Evolutionary conservation across 73 alveolate species (phyloP).

Genomic region (Uronychia setigera): DNA sequence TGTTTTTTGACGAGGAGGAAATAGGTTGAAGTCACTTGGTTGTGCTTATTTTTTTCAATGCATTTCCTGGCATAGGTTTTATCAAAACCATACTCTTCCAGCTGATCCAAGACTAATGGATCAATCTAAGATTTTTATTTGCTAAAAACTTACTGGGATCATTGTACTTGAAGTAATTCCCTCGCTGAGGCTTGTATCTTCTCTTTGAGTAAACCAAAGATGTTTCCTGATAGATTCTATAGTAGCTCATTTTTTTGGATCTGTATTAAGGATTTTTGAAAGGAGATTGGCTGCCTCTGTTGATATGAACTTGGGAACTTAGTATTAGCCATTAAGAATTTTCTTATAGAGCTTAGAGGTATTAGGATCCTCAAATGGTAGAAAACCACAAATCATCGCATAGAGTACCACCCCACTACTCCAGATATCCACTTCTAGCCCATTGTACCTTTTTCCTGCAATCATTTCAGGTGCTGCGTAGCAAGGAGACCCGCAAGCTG

Average conservation of each 20-base stretch:
- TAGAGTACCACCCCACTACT: constrained; percentile 85
- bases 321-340: constrained; percentile 72
- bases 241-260: constrained; percentile 85
- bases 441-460: constrained; percentile 72
- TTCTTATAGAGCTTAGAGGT: constrained; percentile 78
- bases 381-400: constrained; percentile 89
- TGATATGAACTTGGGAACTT: constrained; percentile 73
- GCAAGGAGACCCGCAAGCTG: constrained; percentile 75
- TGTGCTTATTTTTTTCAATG: constrained; percentile 93
- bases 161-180: background rate
- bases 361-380: constrained; percentile 87
- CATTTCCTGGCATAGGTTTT: constrained; percentile 85
- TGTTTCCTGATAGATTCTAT: constrained; percentile 66
- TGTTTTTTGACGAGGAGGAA: constrained; percentile 83
- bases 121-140: constrained; percentile 31
- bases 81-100: constrained; percentile 64
- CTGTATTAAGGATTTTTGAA: constrained; percentile 77
- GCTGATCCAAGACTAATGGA: background rate
- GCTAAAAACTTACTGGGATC: constrained; percentile 18
- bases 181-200: background rate
- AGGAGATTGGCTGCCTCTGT: constrained; percentile 72
- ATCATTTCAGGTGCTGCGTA: constrained; percentile 84
- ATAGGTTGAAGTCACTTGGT: constrained; percentile 93
- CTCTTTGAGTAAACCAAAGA: constrained; percentile 47
- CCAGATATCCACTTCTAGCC: constrained; percentile 78